phyloP scores from a whole-genome alignment of 2,329 filamentous ascomycete species.

The Chaetomium sp. region DNA sequence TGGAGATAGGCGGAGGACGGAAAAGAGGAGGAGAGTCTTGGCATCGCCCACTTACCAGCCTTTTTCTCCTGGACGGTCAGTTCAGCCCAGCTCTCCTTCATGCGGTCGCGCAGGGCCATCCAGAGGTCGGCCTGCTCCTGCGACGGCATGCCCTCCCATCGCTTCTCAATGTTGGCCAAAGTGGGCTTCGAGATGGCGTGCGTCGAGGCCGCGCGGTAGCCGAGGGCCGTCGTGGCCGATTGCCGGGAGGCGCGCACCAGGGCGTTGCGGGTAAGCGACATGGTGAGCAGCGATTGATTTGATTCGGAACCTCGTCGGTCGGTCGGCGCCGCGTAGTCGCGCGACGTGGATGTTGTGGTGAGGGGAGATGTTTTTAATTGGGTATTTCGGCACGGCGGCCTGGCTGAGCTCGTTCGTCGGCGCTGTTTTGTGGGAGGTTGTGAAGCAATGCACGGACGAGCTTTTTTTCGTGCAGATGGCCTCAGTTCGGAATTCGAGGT shows the following conservation, averaged over 20 bases:
- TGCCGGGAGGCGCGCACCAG: slow-evolving; percentile 37
- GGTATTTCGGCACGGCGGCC: slow-evolving; percentile 18
- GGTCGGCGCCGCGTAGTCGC: slow-evolving; percentile 1
- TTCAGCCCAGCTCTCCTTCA: slow-evolving; percentile 97
- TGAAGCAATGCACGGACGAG: slow-evolving; percentile 27
- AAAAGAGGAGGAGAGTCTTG: slow-evolving; percentile 3
- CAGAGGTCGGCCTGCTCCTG: slow-evolving; percentile 99
- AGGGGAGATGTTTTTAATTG: slow-evolving; percentile 27
- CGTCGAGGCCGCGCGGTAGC: slow-evolving; percentile 54
- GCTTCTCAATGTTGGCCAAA: slow-evolving; percentile 96
- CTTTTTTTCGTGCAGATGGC: slow-evolving; percentile 25
- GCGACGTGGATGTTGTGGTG: slow-evolving; percentile 4
- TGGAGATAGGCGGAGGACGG: background rate
- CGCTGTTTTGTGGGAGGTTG: slow-evolving; percentile 21
- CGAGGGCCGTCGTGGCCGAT: slow-evolving; percentile 33
- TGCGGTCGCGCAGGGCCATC: slow-evolving; percentile 96
- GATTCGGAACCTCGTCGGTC: slow-evolving; percentile 7
- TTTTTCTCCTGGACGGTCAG: slow-evolving; percentile 97
- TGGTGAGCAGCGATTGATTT: slow-evolving; percentile 43
- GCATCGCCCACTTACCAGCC: slow-evolving; percentile 66
- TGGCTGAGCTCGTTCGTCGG: slow-evolving; percentile 22
- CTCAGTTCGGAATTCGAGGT: slow-evolving; percentile 22
- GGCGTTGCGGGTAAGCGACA: slow-evolving; percentile 46
- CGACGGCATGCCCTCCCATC: slow-evolving; percentile 96
- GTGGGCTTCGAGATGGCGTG: slow-evolving; percentile 98